phyloP scores from a whole-genome alignment of 1,284 basidiomycete genomes.

The Heliocybe sulcata region DNA sequence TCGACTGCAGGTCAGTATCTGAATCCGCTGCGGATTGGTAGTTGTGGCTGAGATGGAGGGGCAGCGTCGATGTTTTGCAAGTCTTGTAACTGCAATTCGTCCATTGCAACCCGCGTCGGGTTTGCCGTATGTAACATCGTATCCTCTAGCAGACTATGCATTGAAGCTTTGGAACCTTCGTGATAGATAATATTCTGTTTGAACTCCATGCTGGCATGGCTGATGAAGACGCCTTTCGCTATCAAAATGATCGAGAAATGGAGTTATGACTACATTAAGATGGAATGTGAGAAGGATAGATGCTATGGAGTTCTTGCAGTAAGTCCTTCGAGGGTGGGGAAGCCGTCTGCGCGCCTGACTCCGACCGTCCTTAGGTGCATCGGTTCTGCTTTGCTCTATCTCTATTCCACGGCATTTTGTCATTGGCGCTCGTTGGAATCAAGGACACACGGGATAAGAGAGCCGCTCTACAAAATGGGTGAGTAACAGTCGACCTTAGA shows the following conservation, averaged over 20 bases:
- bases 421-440: constrained; percentile 78
- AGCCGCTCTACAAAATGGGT: constrained; percentile 96
- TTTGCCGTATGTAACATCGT: constrained; percentile 67
- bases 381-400: constrained; percentile 94
- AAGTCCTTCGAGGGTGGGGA: constrained; percentile 18
- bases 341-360: neutral
- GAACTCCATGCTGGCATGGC: constrained; percentile 95
- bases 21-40: neutral
- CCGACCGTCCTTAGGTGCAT: constrained; percentile 59
- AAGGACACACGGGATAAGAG: constrained; percentile 87
- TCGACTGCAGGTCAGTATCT: constrained; percentile 65
- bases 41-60: constrained; percentile 2
- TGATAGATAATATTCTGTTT: constrained; percentile 87
- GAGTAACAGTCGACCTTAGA: constrained; percentile 17
- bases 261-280: constrained; percentile 96
- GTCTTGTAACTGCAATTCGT: constrained; percentile 98
- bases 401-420: constrained; percentile 84
- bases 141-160: constrained; percentile 1
- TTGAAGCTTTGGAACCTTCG: neutral
- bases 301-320: constrained; percentile 98
- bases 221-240: constrained; percentile 88
- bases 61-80: constrained; percentile 95
- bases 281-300: constrained; percentile 89
- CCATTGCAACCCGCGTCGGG: constrained; percentile 95
- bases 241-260: constrained; percentile 88